These are phyloP conservation scores for Kockiozyma suomiensis DNA, from an alignment of 805 yeast species.

Conservation along the genomic window DNA sequence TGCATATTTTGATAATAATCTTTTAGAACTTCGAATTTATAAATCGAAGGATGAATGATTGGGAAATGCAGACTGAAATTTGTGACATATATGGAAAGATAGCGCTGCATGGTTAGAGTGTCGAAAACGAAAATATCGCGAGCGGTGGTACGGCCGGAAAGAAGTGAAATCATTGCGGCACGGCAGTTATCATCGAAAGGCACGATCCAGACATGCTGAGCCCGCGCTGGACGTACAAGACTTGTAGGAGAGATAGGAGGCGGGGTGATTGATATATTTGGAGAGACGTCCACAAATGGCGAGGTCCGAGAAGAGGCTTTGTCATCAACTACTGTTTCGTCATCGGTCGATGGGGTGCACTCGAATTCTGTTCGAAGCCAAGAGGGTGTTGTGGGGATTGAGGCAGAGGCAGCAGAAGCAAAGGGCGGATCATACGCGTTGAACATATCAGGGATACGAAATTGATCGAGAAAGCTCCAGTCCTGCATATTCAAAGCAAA, in stretches of 20 bases:
- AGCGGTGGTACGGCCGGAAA: slow-evolving; percentile 3
- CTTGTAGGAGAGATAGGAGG: neutral
- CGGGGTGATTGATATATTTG: neutral
- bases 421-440: neutral
- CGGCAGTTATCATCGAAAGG: slow-evolving; percentile 18
- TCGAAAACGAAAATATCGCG: slow-evolving; percentile 11
- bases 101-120: slow-evolving; percentile 17
- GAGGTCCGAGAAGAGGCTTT: neutral
- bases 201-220: slow-evolving; percentile 6
- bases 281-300: neutral
- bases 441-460: slow-evolving; percentile 11
- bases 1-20: slow-evolving; percentile 1
- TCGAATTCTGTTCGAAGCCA: slow-evolving; percentile 8
- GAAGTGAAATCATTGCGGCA: slow-evolving; percentile 11
- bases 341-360: neutral
- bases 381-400: slow-evolving; percentile 5
- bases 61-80: slow-evolving; percentile 16
- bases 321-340: slow-evolving; percentile 3
- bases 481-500: slow-evolving; percentile 16
- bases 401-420: neutral
- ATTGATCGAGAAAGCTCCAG: slow-evolving; percentile 17
- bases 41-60: slow-evolving; percentile 15
- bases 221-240: neutral
- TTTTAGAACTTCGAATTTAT: slow-evolving; percentile 9
- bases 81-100: slow-evolving; percentile 11